Conservation (phyloP, 176 grass and related monocot species). For the Zea luxurians region DNA sequence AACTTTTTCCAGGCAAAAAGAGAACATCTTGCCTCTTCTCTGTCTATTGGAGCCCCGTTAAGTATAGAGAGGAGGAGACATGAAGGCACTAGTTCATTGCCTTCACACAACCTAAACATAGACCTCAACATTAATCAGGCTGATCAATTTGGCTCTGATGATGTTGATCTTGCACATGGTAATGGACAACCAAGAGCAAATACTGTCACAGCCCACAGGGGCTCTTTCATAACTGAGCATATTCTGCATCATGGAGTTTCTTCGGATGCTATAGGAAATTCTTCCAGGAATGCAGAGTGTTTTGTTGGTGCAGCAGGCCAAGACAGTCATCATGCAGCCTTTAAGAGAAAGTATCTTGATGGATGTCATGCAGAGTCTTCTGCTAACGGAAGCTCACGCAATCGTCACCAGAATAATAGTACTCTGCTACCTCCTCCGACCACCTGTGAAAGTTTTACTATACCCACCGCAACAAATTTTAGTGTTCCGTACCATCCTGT, state of each 20-base stretch:
- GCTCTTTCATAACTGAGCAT: conserved; percentile 27
- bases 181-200: conserved; percentile 35
- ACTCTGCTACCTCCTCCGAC: conserved; percentile 26
- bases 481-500: conserved; percentile 28
- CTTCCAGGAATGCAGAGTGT: conserved; percentile 21
- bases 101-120: conserved; percentile 53
- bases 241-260: conserved; percentile 30
- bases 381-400: conserved; percentile 44
- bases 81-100: conserved; percentile 46
- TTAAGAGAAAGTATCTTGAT: conserved; percentile 56
- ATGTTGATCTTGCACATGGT: conserved; percentile 37
- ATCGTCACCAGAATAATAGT: conserved; percentile 39
- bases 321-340: conserved; percentile 31
- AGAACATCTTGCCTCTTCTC: conserved; percentile 42
- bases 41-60: conserved; percentile 39
- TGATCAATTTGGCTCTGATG: conserved; percentile 49
- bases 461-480: conserved; percentile 36
- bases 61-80: conserved; percentile 46
- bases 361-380: conserved; percentile 53
- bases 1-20: conserved; percentile 45
- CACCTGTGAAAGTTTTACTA: conserved; percentile 36
- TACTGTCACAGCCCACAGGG: conserved; percentile 33
- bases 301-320: conserved; percentile 31
- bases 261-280: conserved; percentile 24
- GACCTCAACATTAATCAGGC: conserved; percentile 57